These are phyloP conservation scores for Hysterium pulicare DNA, from an alignment of 2,329 filamentous ascomycete species.

Conservation along the genomic window DNA sequence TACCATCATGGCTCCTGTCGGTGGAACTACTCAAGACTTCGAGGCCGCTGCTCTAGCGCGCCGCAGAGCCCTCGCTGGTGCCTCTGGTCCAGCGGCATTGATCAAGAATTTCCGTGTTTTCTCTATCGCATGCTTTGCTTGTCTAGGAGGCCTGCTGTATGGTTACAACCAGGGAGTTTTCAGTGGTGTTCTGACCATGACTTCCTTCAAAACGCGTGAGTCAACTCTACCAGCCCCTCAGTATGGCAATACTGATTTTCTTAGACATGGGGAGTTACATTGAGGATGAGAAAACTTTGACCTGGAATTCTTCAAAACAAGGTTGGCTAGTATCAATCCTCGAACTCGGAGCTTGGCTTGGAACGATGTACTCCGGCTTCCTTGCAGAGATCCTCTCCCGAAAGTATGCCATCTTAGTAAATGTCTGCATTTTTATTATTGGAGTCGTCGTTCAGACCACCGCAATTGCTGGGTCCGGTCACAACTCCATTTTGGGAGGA, in stretches of 20 bases:
- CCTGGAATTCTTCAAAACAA: constrained; percentile 39
- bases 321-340: constrained; percentile 60
- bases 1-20: constrained; percentile 39
- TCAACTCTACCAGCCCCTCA: constrained; percentile 1
- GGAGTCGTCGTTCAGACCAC: constrained; percentile 68
- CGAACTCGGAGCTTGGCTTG: constrained; percentile 75
- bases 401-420: constrained; percentile 67
- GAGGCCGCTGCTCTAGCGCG: constrained; percentile 41
- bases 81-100: constrained; percentile 47
- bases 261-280: constrained; percentile 43
- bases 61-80: constrained; percentile 38
- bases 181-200: constrained; percentile 61
- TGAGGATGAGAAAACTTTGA: constrained; percentile 19
- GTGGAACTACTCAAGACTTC: constrained; percentile 32
- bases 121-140: constrained; percentile 53
- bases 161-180: constrained; percentile 78
- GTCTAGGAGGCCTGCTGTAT: constrained; percentile 54
- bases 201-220: constrained; percentile 42
- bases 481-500: constrained; percentile 63
- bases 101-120: constrained; percentile 54
- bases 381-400: constrained; percentile 67
- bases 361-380: constrained; percentile 66
- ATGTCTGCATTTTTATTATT: constrained; percentile 63
- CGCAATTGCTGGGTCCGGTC: constrained; percentile 52
- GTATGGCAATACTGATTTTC: neutral